phyloP scores from a whole-genome alignment of 2,329 filamentous ascomycete genomes.

The Leptographium radiaticola region DNA sequence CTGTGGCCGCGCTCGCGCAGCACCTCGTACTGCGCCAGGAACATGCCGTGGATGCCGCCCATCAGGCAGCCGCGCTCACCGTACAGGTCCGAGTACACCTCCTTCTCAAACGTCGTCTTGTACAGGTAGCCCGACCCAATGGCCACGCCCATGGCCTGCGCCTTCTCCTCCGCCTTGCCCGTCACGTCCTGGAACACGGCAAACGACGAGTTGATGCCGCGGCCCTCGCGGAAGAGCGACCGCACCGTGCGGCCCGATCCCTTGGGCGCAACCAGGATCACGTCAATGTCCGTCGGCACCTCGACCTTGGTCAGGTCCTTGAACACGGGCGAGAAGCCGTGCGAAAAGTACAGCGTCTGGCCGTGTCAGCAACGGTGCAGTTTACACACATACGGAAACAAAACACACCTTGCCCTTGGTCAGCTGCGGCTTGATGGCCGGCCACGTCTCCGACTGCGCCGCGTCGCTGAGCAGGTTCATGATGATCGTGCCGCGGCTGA shows the following conservation, averaged over 20 bases:
- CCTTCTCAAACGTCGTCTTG: slow-evolving; percentile 99
- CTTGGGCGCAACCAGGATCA: slow-evolving; percentile 99
- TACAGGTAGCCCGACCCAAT: slow-evolving; percentile 98
- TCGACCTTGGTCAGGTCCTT: slow-evolving; percentile 99
- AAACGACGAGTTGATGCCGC: slow-evolving; percentile 98
- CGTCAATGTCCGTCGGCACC: slow-evolving; percentile 87
- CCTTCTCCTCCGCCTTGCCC: slow-evolving; percentile 96
- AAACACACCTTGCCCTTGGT: slow-evolving; percentile 86
- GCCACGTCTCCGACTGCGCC: slow-evolving; percentile 98
- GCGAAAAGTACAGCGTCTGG: slow-evolving; percentile 98
- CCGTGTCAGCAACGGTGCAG: not conserved
- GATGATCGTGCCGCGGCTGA: slow-evolving; percentile 82
- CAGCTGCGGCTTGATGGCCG: slow-evolving; percentile 92
- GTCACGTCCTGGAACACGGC: slow-evolving; percentile 98
- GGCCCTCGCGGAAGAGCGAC: slow-evolving; percentile 96
- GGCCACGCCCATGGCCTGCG: slow-evolving; percentile 88
- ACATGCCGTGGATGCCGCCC: slow-evolving; percentile 99
- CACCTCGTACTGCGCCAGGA: slow-evolving; percentile 99
- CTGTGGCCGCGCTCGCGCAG: slow-evolving; percentile 96
- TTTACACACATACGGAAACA: not conserved
- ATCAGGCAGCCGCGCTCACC: slow-evolving; percentile 99
- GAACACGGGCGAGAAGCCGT: slow-evolving; percentile 99
- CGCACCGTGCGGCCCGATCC: slow-evolving; percentile 97
- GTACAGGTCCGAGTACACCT: slow-evolving; percentile 99
- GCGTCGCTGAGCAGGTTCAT: slow-evolving; percentile 99